Base-by-base conservation (phyloP, 768 basidiomycete species). In the Leccinum barrowsii region DNA sequence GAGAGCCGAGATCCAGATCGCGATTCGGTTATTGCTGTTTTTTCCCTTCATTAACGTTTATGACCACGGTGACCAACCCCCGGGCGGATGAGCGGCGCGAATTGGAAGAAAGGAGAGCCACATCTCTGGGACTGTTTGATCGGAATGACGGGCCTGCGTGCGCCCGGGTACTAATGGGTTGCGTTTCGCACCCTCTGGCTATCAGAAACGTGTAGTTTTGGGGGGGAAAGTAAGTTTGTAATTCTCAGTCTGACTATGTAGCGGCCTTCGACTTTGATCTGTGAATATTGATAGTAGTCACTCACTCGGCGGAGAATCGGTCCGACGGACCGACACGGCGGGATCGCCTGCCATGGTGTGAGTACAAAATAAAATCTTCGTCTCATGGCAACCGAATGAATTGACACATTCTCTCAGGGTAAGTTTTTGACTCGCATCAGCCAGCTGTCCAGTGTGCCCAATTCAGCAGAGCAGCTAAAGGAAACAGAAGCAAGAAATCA, bases 1-100 rank as follows among this genome's bases (percentile, higher is more conserved):
- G 19, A 12, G 19, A 35, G 24, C 49, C 37, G 13, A 52, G 44
- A 59, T 59, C 56, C 10, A 55, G 54, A 63, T 54, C 52, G 49
- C 32, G 22, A 46, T 50, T 46, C 48, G 48, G 34, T 52, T 28
- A 50, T 11, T 32, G 24, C 15, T 47, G 46, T 19, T 44, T 52
- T 22, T 3, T 3, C 17, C 30, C 17, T 28, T 48, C 34, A 44
- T 12, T 50, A 44, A 19, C 42, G 19, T 19, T n/a, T 50, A 32
- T 50, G 15, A 21, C 4, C 28, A 34, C 13, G 5, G 48, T 47
- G 22, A 37, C 12, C 26, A 28, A 6, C 19, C 7, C 28, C 32
- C 32, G 2, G 32, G 32, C 46, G 15, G 53, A 42, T 46, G 40
- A 49, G 2, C 53, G 59, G 50, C 17, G 8, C 57, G 53, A 51